Evolutionary conservation across 2,329 filamentous ascomycete species (phyloP), one percentile per base, ranked within the genome.

Genomic region (Pezicula carpinea): DNA sequence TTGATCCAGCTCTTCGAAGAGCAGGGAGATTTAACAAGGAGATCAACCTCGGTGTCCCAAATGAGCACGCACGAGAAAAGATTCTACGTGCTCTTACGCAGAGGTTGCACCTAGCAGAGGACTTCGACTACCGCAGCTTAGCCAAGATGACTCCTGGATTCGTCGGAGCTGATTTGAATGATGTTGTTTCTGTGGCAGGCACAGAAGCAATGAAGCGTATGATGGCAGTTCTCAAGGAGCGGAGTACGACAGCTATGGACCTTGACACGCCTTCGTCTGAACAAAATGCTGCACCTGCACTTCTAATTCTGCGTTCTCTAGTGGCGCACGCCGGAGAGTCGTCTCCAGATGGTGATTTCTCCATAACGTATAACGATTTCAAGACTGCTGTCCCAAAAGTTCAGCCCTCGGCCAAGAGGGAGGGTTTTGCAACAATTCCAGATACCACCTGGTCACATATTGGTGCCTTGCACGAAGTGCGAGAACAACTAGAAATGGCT

Each of bases 381-480:
- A 71, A 85, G 19, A 72, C 74, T 1, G 91, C 90, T 3, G 76
- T 96, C 3, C 80, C 86, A 8, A 79, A 80, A 48, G 80, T 96
- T 52, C 79, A 89, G 63, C 82, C 90, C 21, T 92, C 89, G 1
- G 87, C 87, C 5, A 91, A 92, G 65, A 83, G 90, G 42, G 92
- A 99, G 69, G 93, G 93, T 39, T 99, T 99, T 66, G 90, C 89
- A 11, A 93, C 89, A 1, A 89, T 97, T 38, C 93, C 93, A 6
- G 85, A 91, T 63, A 92, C 93, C 5, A 96, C 89, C 1, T 99
- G 93, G 89, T 75, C 82, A 39, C 87, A 97, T 60, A 90, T 99
- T 44, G 93, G 93, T 49, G 92, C 92, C 6, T 77, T 99, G 13
- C 71, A 80, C 38, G 74, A 75, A n/a, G 83, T 95, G 4, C 87